phyloP scores from a whole-genome alignment of 306 rosid genomes.

The Gynostemma pentaphyllum region DNA sequence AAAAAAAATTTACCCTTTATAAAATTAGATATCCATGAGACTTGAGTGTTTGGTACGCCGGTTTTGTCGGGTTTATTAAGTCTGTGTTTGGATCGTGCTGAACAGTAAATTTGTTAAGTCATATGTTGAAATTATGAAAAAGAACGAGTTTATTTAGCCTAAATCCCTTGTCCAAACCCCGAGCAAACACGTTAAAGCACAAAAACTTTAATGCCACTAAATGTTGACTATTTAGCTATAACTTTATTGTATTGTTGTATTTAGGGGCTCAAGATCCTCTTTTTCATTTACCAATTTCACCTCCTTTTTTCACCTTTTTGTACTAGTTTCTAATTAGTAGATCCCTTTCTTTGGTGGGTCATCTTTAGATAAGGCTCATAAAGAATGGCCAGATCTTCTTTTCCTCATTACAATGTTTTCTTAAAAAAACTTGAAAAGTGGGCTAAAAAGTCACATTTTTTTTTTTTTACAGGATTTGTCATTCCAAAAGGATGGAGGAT shows the following conservation, averaged over 20 bases:
- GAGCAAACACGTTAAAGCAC: too few species aligned
- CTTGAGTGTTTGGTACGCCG: too few species aligned
- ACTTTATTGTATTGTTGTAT: background rate
- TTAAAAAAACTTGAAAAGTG: background rate
- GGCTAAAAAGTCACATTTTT: background rate
- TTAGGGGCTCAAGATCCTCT: slow-evolving; percentile 6
- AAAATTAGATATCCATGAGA: too few species aligned
- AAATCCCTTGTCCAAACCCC: too few species aligned
- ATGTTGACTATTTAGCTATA: too few species aligned
- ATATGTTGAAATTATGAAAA: too few species aligned
- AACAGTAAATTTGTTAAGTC: too few species aligned
- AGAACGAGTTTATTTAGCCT: too few species aligned
- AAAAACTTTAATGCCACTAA: too few species aligned
- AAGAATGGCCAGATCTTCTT: slow-evolving; percentile 12
- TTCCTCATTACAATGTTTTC: slow-evolving; percentile 5
- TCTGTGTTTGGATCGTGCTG: too few species aligned
- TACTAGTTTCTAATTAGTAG: background rate
- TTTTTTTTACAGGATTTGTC: slow-evolving; percentile 50
- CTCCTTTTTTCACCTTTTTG: slow-evolving; percentile 6
- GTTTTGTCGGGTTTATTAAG: too few species aligned
- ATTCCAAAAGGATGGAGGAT: slow-evolving; percentile 96
- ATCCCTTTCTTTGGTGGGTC: slow-evolving; percentile 15
- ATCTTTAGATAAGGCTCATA: slow-evolving; percentile 5
- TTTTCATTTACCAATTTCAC: slow-evolving; percentile 5
- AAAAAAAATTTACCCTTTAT: too few species aligned